phyloP scores from a whole-genome alignment of 305 asterid genomes.

The Solanum hybrid region DNA sequence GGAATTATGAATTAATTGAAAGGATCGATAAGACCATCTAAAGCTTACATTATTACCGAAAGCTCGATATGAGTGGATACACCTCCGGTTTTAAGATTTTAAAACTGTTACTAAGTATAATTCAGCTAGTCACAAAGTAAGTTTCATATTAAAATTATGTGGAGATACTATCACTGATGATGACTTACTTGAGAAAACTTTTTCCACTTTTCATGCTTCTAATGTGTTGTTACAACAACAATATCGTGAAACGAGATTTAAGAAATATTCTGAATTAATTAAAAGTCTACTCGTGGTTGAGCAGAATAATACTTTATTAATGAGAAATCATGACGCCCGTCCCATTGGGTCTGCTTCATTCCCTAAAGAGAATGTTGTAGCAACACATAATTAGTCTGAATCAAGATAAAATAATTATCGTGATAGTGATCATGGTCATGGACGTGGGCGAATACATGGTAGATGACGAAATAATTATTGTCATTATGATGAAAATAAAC shows the following conservation, averaged over 20 bases:
- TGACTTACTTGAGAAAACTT: not conserved
- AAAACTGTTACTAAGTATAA: too few relatives aligned
- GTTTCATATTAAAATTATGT: not conserved
- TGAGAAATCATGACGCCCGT: not conserved
- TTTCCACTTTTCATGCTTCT: not conserved
- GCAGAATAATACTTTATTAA: not conserved
- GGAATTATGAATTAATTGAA: not conserved
- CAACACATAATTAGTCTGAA: not conserved
- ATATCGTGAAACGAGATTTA: not conserved
- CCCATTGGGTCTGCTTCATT: not conserved
- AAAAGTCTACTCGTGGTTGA: not conserved
- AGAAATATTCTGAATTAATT: too few relatives aligned
- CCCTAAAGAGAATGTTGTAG: not conserved
- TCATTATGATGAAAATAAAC: not conserved
- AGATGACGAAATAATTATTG: not conserved
- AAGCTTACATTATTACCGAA: too few relatives aligned
- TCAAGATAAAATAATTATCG: not conserved
- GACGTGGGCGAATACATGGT: not conserved
- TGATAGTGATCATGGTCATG: not conserved
- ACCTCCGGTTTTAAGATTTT: not conserved
- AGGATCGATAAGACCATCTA: not conserved
- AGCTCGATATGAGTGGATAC: not conserved
- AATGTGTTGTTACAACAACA: not conserved
- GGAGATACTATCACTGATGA: not conserved
- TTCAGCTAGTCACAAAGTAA: not conserved